Base-by-base conservation (phyloP, 371 early-diverging fungal genomes). In the Circinella umbellata region DNA sequence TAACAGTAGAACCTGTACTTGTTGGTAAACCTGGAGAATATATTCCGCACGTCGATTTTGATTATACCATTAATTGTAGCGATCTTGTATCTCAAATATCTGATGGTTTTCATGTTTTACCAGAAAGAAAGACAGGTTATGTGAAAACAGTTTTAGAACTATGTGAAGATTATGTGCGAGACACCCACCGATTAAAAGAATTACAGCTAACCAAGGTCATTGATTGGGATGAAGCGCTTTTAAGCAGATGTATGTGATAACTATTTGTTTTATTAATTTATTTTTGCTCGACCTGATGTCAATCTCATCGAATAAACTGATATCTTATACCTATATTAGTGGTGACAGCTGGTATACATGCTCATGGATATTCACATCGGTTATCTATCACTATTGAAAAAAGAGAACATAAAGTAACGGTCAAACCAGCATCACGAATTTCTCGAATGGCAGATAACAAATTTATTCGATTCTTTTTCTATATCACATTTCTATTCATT, bases 141-240 rank as follows among this genome's bases (percentile, higher is more conserved):
- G 54, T 67, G n/a, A 74, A 75, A 38, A 66, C 76, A 4, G 74
- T 82, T 0, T 71, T 79, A 38, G 64, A 78, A 35, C 64, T 85
- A 4, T 85, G 85, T 37, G 78, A 80, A 62, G 78, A 80, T 2
- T 85, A 82, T 64, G 66, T 81, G 10, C 77, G 70, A 39, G 74
- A 76, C 9, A 66, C 69, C 17, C 78, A 76, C 38, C 20, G 60
- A 9, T 61, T 82, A 11, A 85, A 85, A 65, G 83, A 85, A 59
- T 66, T 85, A 6, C 76, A 75, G 20, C 49, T 82, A 20, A 75
- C 72, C 60, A 85, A 85, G 59, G 76, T 74, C 18, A 57, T 85
- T 8, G 65, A 72, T 5, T 85, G 85, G 85, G 73, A 85, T 67
- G 81, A 74, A 66, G 67, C 70, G 20, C 70, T 74, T 42, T 51